phyloP scores from a whole-genome alignment of 148 eudicot species.

The Camellia lanceoleosa region DNA sequence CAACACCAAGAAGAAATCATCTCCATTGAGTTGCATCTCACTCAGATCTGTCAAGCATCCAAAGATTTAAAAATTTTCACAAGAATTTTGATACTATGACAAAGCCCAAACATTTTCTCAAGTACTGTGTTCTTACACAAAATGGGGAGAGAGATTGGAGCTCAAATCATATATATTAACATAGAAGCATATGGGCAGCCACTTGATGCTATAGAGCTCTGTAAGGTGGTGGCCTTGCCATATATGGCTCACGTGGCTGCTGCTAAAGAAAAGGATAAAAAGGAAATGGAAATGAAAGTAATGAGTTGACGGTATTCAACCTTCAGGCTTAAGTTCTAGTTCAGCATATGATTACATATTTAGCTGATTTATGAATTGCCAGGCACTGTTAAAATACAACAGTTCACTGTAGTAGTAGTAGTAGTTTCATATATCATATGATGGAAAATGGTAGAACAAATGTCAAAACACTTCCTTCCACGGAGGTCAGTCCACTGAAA shows the following conservation, averaged over 20 bases:
- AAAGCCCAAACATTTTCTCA: background rate
- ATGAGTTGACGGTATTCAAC: background rate
- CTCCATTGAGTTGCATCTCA: no score
- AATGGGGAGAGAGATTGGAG: background rate
- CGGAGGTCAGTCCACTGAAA: background rate
- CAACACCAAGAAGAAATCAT: no score
- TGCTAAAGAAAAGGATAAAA: background rate
- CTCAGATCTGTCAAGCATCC: background rate
- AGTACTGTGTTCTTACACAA: no score
- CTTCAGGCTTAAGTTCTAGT: background rate
- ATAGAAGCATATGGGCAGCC: background rate
- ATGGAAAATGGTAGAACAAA: background rate
- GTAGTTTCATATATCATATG: background rate
- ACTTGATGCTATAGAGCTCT: no score
- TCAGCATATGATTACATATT: background rate
- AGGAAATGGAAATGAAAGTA: background rate
- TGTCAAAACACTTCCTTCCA: slow-evolving; percentile 9
- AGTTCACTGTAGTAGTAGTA: background rate
- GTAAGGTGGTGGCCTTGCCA: no score
- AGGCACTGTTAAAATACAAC: background rate
- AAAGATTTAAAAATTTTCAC: background rate
- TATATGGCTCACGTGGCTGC: background rate
- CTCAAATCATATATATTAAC: background rate
- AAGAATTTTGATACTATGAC: background rate
- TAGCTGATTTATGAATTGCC: background rate